Evolutionary conservation across 345 rosid genomes (phyloP).

Genomic region (Abelmoschus esculentus): DNA sequence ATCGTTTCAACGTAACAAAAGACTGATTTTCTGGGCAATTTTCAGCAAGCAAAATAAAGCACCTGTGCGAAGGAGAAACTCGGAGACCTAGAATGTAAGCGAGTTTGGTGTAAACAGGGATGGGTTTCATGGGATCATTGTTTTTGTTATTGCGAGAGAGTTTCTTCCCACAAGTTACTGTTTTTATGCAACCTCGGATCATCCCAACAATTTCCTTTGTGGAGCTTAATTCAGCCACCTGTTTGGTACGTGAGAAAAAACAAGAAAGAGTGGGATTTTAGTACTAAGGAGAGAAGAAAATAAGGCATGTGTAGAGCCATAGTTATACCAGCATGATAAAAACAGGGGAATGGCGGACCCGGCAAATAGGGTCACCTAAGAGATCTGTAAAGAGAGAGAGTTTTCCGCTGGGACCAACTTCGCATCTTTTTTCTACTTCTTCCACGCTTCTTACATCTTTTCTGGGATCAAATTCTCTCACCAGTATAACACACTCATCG

Average conservation of each 20-base stretch:
- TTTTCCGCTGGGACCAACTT: conserved; percentile 77
- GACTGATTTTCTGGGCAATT: background rate
- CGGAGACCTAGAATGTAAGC: conserved; percentile 92
- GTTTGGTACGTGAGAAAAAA: conserved; percentile 1
- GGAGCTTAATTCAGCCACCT: conserved; percentile 82
- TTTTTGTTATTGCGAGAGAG: conserved; percentile 23
- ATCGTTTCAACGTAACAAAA: background rate
- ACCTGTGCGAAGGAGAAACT: conserved; percentile 86
- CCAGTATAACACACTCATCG: conserved; percentile 27
- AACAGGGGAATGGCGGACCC: conserved; percentile 96
- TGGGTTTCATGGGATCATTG: conserved; percentile 15
- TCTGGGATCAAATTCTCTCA: conserved; percentile 63
- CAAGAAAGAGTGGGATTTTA: background rate
- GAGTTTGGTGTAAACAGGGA: conserved; percentile 64
- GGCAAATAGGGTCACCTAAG: conserved; percentile 93
- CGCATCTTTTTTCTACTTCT: conserved; percentile 76
- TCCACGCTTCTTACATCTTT: conserved; percentile 53
- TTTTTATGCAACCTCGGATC: conserved; percentile 89
- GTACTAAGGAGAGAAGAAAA: background rate
- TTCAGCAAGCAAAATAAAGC: background rate
- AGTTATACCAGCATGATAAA: conserved; percentile 81
- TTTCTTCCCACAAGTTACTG: conserved; percentile 76
- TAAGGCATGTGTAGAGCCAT: background rate
- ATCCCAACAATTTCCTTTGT: conserved; percentile 65
- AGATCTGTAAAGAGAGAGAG: conserved; percentile 87